phyloP scores from a whole-genome alignment of 257 asterid genomes.

The Solanum peruvianum region DNA sequence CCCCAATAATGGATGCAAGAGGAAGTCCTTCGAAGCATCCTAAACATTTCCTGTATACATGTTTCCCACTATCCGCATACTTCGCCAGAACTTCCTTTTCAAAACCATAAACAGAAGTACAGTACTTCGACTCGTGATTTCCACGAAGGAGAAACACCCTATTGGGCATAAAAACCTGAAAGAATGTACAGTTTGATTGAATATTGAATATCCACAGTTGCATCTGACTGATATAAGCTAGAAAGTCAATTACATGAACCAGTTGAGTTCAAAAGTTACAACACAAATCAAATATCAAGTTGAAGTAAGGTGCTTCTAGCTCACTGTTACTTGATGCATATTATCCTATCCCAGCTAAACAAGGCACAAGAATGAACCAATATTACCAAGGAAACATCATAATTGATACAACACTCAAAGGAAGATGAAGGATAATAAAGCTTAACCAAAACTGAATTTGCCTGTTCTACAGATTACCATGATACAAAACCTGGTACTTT shows the following conservation, averaged over 20 bases:
- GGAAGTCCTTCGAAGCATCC: slow-evolving; percentile 99
- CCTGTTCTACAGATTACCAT: not conserved
- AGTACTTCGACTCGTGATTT: slow-evolving; percentile 91
- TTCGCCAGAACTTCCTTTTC: slow-evolving; percentile 80
- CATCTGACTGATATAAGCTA: not conserved
- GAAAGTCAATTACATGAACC: not conserved
- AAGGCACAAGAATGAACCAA: not conserved
- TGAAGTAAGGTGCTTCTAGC: not conserved
- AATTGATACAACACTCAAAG: not conserved
- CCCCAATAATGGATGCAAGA: slow-evolving; percentile 86
- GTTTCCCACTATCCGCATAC: slow-evolving; percentile 83
- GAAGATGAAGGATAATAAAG: not conserved
- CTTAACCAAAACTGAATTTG: not conserved
- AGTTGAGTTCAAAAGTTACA: not conserved
- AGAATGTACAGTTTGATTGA: not conserved
- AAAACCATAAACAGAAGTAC: slow-evolving; percentile 95
- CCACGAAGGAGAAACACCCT: slow-evolving; percentile 91
- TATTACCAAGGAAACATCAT: not conserved
- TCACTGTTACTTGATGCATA: not conserved
- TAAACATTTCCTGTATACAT: slow-evolving; percentile 88
- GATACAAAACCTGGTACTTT: not conserved
- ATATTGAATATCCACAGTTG: not conserved
- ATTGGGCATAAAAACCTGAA: slow-evolving; percentile 77
- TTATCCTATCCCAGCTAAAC: not conserved
- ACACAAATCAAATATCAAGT: not conserved